Percentiles rank a stretch among this genome's conserved stretches.
Evolutionary conservation across 1,284 basidiomycete genomes (phyloP).

Genomic region (Leccinum holopus): DNA sequence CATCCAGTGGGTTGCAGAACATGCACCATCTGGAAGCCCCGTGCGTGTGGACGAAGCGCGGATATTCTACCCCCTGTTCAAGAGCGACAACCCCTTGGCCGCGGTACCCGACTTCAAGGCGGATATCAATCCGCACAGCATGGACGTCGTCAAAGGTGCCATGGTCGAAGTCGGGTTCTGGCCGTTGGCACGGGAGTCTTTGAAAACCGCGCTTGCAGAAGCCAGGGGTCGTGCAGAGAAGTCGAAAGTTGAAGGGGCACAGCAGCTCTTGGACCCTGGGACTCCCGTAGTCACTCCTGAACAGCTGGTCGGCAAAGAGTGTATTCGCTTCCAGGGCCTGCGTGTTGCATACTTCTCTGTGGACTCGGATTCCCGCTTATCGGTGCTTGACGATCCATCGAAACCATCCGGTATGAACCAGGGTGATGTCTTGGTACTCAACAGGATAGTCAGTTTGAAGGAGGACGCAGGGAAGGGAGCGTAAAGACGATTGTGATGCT

Average conservation of each 20-base stretch:
- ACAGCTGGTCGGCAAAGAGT: constrained; percentile 89
- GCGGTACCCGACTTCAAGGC: constrained; percentile 67
- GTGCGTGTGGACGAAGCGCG: constrained; percentile 87
- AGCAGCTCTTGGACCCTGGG: constrained; percentile 42
- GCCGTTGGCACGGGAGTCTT: constrained; percentile 71
- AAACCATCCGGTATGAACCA: constrained; percentile 48
- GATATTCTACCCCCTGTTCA: constrained; percentile 93
- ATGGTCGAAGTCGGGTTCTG: constrained; percentile 92
- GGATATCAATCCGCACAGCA: constrained; percentile 77
- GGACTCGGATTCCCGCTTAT: constrained; percentile 80
- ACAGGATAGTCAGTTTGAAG: constrained; percentile 94
- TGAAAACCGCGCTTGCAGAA: constrained; percentile 67
- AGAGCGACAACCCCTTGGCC: constrained; percentile 85
- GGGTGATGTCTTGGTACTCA: constrained; percentile 83
- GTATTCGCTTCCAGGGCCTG: constrained; percentile 95
- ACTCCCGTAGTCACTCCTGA: constrained; percentile 73
- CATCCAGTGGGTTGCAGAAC: constrained; percentile 97
- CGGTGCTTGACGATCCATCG: constrained; percentile 57
- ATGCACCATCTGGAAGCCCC: constrained; percentile 75
- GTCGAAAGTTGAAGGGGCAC: constrained; percentile 41
- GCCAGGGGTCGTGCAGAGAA: constrained; percentile 65
- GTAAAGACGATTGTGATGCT: constrained; percentile 12
- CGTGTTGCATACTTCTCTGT: constrained; percentile 95
- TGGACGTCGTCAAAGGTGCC: constrained; percentile 78
- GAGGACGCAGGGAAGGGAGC: constrained; percentile 84